Evolutionary conservation across 495 filamentous ascomycete genomes (phyloP), one percentile per base, ranked within the genome.

Genomic region (Xylaria nigripes): DNA sequence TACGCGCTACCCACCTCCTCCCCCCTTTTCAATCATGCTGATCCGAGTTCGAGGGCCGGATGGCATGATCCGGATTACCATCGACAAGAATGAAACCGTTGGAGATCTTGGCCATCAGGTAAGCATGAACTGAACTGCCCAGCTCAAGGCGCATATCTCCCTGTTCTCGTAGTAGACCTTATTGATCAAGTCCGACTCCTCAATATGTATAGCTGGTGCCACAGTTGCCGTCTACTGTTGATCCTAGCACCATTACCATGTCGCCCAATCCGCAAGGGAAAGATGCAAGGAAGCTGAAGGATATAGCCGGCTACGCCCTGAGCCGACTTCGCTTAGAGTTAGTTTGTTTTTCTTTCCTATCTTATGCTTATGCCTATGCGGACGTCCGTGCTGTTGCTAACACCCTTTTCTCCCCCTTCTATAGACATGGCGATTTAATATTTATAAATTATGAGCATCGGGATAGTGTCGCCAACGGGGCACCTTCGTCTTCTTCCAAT

Each of bases 361-460:
- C 12, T 40, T 40, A 4, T 12, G 27, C 5, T 30, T 36, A n/a
- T n/a, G n/a, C 8, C 36, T 40, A 40, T 40, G n/a, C n/a, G n/a
- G n/a, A 29, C 49, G 47, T 19, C 18, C 21, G 7, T 50, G 22
- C 23, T n/a, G 45, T 13, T 42, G 45, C 53, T 51, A 25, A 57
- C 18, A 51, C 40, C 32, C 6, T 36, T 12, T 55, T 42, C 46
- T 61, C 43, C 57, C 24, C 29, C 44, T 18, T 48, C 36, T 44
- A 50, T 50, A 96, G 90, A 48, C 88, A 99, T 68, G 93, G 93
- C 36, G 90, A 95, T 60, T 81, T 94, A 58, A 79, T 99, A 25
- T 99, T 85, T 68, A 65, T 97, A 54, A 85, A 79, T 53, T 99
- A 94, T 70, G 68, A 79, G 61, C 77, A 84, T 53, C 60, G 64